Evolutionary conservation across 2,329 filamentous ascomycete genomes (phyloP).

Genomic region (Colletotrichum sp.): DNA sequence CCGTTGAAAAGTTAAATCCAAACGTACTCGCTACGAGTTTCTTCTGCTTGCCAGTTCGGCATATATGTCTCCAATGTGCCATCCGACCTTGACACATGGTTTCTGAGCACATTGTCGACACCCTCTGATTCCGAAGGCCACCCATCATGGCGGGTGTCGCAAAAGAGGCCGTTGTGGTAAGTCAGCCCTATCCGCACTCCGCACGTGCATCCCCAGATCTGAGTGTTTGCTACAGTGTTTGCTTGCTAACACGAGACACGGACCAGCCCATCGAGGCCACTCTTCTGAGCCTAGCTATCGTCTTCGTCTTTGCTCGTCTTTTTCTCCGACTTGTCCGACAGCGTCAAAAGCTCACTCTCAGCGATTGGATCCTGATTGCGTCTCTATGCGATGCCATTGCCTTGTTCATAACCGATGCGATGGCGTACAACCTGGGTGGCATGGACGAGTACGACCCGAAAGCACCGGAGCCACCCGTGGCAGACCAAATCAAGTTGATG

Average conservation of each 20-base stretch:
- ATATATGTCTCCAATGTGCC: background rate
- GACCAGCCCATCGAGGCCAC: slow-evolving; percentile 31
- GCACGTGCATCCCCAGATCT: background rate
- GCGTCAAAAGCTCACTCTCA: slow-evolving; percentile 28
- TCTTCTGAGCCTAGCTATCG: slow-evolving; percentile 26
- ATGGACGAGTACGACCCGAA: slow-evolving; percentile 28
- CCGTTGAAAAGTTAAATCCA: background rate
- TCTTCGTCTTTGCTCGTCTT: slow-evolving; percentile 27
- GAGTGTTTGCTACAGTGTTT: background rate
- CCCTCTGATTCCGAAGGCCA: background rate
- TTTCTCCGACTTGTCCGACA: slow-evolving; percentile 29
- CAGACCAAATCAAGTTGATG: slow-evolving; percentile 25
- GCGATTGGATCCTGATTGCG: slow-evolving; percentile 32
- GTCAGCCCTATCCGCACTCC: background rate
- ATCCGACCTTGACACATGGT: background rate
- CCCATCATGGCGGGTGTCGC: slow-evolving; percentile 11
- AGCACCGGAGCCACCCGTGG: background rate
- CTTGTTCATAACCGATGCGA: slow-evolving; percentile 28
- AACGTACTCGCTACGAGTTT: background rate
- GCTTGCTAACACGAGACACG: background rate
- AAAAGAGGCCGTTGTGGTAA: slow-evolving; percentile 20
- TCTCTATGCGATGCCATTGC: slow-evolving; percentile 30
- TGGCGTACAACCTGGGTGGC: slow-evolving; percentile 30
- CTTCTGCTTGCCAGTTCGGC: background rate
- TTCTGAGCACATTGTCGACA: background rate